Percentiles rank a stretch among this genome's conserved stretches.
Conservation (phyloP, 768 basidiomycete species). For the Tricholoma bakamatsutake region DNA sequence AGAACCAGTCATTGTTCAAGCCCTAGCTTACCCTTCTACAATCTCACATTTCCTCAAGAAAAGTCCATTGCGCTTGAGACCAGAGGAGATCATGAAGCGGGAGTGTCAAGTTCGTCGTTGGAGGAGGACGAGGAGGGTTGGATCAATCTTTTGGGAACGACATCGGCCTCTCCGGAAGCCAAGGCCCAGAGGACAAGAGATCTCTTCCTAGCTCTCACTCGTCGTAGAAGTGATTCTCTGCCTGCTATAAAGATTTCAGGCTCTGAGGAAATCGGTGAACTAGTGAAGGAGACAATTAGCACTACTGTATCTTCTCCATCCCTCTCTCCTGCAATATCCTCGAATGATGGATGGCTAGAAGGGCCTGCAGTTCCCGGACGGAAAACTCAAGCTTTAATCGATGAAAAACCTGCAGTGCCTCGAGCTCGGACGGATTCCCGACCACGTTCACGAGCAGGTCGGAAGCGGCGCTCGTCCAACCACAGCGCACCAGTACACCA, state of each 20-base stretch:
- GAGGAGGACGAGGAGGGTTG: constrained; percentile 41
- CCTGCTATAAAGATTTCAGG: constrained; percentile 21
- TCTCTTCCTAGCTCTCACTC: constrained; percentile 35
- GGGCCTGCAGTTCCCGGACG: constrained; percentile 15
- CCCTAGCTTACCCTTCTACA: constrained; percentile 29
- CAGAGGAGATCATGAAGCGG: constrained; percentile 26
- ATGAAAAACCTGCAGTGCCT: not conserved
- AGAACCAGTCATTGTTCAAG: constrained; percentile 25
- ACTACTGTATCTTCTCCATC: constrained; percentile 19
- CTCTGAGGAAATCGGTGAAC: constrained; percentile 7
- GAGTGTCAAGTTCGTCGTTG: constrained; percentile 23
- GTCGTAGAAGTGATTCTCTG: constrained; percentile 34
- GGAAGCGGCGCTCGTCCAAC: constrained; percentile 16
- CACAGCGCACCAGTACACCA: constrained; percentile 5
- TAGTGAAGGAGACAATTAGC: constrained; percentile 5
- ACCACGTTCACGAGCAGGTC: constrained; percentile 8
- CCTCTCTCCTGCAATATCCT: constrained; percentile 21
- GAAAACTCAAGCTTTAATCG: not conserved
- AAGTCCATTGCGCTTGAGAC: constrained; percentile 36
- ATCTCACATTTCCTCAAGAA: constrained; percentile 25
- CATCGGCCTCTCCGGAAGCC: constrained; percentile 16
- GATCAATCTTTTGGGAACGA: constrained; percentile 29
- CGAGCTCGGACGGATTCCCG: constrained; percentile 11
- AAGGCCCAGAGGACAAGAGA: constrained; percentile 38
- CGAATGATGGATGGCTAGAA: constrained; percentile 37